phyloP scores from a whole-genome alignment of 129 eudicot species.

The Escallonia rubra region DNA sequence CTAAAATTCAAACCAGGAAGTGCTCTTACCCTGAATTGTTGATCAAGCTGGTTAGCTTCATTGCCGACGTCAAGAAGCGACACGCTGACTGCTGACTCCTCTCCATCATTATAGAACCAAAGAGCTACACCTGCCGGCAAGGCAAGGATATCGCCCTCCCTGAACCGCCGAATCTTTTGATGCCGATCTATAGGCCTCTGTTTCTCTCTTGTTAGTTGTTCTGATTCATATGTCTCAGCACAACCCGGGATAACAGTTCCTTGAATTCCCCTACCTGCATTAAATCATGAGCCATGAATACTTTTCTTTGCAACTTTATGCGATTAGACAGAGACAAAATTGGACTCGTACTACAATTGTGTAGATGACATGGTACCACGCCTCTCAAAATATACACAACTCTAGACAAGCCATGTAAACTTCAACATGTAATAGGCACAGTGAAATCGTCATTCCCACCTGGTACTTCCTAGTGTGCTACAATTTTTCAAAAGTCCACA shows the following conservation, averaged over 20 bases:
- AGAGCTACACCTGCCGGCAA: conserved; percentile 47
- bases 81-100: conserved; percentile 30
- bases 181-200: conserved; percentile 36
- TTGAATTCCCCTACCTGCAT: conserved; percentile 47
- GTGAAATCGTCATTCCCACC: too few relatives aligned
- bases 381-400: too few relatives aligned
- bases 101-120: conserved; percentile 61
- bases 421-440: too few relatives aligned
- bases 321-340: too few relatives aligned
- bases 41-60: conserved; percentile 63
- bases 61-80: conserved; percentile 45
- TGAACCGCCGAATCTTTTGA: conserved; percentile 47
- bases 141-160: conserved; percentile 52
- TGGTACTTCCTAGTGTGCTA: too few relatives aligned
- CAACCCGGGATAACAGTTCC: conserved; percentile 67
- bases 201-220: neutral
- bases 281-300: neutral
- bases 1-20: neutral
- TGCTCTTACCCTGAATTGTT: conserved; percentile 35
- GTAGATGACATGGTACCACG: too few relatives aligned
- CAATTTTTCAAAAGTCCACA: too few relatives aligned
- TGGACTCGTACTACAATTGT: too few relatives aligned
- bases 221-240: conserved; percentile 53
- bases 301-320: too few relatives aligned
- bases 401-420: too few relatives aligned